Base-by-base conservation (phyloP, 345 rosid species). In the Microthlaspi erraticum region DNA sequence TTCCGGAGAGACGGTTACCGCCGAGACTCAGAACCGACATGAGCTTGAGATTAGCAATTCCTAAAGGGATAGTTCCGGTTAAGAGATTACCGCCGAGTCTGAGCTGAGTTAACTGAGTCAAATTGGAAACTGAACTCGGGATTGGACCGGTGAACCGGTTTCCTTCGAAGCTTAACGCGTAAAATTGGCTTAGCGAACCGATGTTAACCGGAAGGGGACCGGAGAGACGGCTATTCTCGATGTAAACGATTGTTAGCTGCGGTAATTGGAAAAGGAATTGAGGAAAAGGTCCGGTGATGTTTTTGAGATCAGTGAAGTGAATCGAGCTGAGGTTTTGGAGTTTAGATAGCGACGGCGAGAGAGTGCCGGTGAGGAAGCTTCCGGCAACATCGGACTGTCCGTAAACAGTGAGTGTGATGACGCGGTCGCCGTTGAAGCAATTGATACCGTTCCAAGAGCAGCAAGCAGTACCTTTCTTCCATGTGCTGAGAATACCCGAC, bases 391-490 rank as follows among this genome's bases (percentile, higher is more conserved):
- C 87, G 1, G 53, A 59, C n/a, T 75, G 77, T 5, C 85, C 92
- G 1, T 0, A 0, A 5, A 89, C 75, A 13, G 17, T 19, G 8
- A 91, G 0, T 12, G 77, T 67, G 13, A 73, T 80, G 79, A 89
- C 93, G 31, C 93, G 87, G 45, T 66, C 59, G 29, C 20, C 39
- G 39, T 19, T 45, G 6, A 39, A 64, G 76, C 97, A 89, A 18
- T 71, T 71, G 2, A 88, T 44, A 29, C 88, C 90, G 10, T 26
- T 6, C 96, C 96, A 89, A 0, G 63, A 10, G 73, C 93, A 87
- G 67, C 97, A 91, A 18, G 83, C 81, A n/a, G 96, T 83, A 20
- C 90, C 93, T 46, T 82, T 55, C 60, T 85, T 88, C 96, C 97
- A 87, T 17, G 87, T 46, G 61, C 13, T 76, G 38, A 91, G 91